Percentiles rank a stretch among this genome's conserved stretches.
phyloP scores from a whole-genome alignment of 805 yeast species.

The Lipomyces chichibuensis region DNA sequence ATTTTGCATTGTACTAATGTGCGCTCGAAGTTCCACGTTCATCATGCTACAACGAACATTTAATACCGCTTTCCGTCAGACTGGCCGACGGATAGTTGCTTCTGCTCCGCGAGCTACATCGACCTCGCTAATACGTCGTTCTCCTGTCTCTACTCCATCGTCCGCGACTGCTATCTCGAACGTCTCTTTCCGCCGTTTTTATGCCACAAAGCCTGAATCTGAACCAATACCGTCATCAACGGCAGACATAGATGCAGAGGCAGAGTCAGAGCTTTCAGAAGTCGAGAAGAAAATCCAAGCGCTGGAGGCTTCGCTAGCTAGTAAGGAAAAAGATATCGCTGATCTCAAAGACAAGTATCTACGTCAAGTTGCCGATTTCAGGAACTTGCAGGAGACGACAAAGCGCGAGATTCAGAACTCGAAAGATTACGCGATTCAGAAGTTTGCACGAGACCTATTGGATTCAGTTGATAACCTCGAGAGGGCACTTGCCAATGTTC shows the following conservation, averaged over 20 bases:
- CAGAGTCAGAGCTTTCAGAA: conserved; percentile 32
- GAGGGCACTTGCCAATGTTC: conserved; percentile 74
- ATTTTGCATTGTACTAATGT: background rate
- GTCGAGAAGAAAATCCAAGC: conserved; percentile 34
- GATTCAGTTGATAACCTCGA: conserved; percentile 90
- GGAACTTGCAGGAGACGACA: conserved; percentile 88
- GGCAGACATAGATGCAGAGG: conserved; percentile 37
- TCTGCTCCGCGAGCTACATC: background rate
- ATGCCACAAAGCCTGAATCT: conserved; percentile 1
- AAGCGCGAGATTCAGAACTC: conserved; percentile 85
- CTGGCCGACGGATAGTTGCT: conserved; percentile 1
- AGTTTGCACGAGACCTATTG: conserved; percentile 84
- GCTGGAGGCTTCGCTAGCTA: conserved; percentile 57
- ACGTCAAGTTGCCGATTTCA: conserved; percentile 87
- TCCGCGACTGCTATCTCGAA: background rate
- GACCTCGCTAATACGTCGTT: background rate
- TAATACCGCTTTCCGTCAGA: background rate
- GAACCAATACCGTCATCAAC: background rate
- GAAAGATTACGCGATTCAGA: conserved; percentile 86
- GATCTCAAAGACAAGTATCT: conserved; percentile 81
- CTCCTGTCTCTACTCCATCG: background rate
- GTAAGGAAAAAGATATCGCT: conserved; percentile 65
- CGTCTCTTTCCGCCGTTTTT: background rate
- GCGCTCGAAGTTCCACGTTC: background rate
- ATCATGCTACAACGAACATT: background rate